Conservation (phyloP, 2,329 filamentous ascomycete species). For the Graphilbum fragrans region DNA sequence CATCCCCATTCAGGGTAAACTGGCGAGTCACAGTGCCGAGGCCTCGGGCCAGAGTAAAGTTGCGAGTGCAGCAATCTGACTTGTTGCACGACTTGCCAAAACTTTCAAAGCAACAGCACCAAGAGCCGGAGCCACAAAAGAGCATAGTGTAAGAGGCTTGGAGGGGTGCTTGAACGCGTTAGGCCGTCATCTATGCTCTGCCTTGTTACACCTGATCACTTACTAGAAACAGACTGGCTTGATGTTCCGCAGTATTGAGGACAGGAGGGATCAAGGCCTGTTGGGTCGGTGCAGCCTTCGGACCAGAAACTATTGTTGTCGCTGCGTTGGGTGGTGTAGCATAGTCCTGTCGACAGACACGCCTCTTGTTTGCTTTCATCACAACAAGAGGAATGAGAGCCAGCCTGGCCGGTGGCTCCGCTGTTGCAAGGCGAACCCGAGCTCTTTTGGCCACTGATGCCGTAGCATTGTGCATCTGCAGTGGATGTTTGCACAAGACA, state of each 20-base stretch:
- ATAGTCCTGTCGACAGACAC: slow-evolving; percentile 11
- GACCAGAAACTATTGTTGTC: slow-evolving; percentile 12
- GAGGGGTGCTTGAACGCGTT: too few species aligned
- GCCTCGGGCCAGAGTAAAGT: slow-evolving; percentile 10
- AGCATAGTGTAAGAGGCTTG: slow-evolving; percentile 10
- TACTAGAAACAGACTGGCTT: slow-evolving; percentile 8
- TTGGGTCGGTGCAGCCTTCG: slow-evolving; percentile 11
- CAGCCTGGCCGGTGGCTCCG: slow-evolving; percentile 6
- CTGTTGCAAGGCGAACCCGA: slow-evolving; percentile 7
- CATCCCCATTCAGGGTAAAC: slow-evolving; percentile 8
- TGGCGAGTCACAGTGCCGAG: slow-evolving; percentile 9
- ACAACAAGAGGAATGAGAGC: slow-evolving; percentile 11
- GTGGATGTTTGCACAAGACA: too few species aligned
- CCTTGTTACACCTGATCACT: too few species aligned
- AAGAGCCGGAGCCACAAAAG: slow-evolving; percentile 7
- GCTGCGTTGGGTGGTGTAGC: slow-evolving; percentile 9
- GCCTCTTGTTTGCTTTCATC: slow-evolving; percentile 12
- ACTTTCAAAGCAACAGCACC: slow-evolving; percentile 13
- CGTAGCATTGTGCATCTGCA: slow-evolving; percentile 10
- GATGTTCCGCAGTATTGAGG: slow-evolving; percentile 11
- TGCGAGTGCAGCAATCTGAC: slow-evolving; percentile 10
- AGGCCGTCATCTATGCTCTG: too few species aligned
- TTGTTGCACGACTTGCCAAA: slow-evolving; percentile 9
- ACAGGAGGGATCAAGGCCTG: slow-evolving; percentile 11
- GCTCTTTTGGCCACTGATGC: slow-evolving; percentile 11